Evolutionary conservation across 306 rosid genomes (phyloP).

Genomic region (Rosa chinensis): DNA sequence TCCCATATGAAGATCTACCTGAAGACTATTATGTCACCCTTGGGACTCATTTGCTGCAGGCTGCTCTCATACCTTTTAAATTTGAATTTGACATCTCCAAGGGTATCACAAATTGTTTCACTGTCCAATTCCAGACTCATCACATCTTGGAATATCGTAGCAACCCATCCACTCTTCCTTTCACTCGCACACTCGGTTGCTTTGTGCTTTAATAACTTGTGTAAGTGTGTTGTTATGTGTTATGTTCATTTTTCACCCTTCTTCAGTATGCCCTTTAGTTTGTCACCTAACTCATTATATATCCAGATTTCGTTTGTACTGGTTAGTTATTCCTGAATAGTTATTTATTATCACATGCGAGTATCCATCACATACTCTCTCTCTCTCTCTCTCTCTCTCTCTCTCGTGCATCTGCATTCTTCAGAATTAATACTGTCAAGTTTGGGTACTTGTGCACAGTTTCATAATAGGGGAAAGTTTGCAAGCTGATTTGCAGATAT

Average conservation of each 20-base stretch:
- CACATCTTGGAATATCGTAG: neutral
- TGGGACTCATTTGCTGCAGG: neutral
- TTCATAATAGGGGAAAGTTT: neutral
- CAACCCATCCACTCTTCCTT: neutral
- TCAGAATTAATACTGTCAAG: neutral
- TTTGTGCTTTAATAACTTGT: neutral
- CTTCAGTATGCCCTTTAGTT: too few relatives aligned
- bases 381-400: conserved; percentile 14
- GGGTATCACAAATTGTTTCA: neutral
- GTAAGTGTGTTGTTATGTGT: too few relatives aligned
- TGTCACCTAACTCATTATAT: too few relatives aligned
- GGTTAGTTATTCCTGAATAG: too few relatives aligned
- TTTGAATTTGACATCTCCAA: neutral
- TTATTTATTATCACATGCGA: conserved; percentile 33
- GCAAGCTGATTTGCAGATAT: neutral
- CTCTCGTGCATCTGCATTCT: neutral
- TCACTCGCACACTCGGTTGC: neutral
- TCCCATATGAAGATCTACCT: neutral
- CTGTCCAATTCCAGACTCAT: neutral
- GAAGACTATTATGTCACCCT: neutral
- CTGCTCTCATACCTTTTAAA: neutral
- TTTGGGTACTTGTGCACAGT: neutral
- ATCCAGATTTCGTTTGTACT: too few relatives aligned
- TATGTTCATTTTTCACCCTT: too few relatives aligned
- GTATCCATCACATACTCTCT: conserved; percentile 40